A percentile compares a stretch with the other conserved stretches of the same genome.
Conservation (phyloP, 75 land plant genomes). For the Selaginella moellendorffii region DNA sequence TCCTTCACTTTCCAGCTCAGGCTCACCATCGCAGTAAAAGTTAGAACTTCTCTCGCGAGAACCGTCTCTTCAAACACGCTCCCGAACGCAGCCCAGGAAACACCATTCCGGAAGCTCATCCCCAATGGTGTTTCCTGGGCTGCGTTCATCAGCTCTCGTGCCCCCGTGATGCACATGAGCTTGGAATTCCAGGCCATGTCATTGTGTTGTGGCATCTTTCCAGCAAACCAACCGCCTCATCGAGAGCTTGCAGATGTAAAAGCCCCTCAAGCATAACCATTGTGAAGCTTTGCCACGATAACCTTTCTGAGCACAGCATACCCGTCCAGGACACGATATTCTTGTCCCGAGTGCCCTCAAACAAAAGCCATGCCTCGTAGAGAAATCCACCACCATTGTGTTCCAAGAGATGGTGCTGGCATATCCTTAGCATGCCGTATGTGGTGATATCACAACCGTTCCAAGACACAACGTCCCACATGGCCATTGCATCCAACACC, state of each 20-base stretch:
- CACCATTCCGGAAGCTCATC: not conserved
- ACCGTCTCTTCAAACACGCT: not conserved
- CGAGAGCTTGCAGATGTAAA: not conserved
- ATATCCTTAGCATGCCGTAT: not conserved
- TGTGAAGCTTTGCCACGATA: not conserved
- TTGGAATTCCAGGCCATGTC: not conserved
- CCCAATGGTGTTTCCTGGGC: not conserved
- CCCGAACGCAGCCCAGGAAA: not conserved
- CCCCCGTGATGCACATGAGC: not conserved
- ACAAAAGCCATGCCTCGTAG: not conserved
- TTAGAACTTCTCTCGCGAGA: not conserved
- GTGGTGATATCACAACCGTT: slow-evolving; percentile 11
- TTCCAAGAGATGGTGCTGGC: not conserved
- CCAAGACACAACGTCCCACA: slow-evolving; percentile 11
- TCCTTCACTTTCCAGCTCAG: not conserved
- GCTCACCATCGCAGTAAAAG: not conserved
- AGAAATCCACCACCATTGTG: not conserved
- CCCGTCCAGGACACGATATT: not conserved
- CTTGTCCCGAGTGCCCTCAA: not conserved
- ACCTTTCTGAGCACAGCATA: not conserved
- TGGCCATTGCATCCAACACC: slow-evolving; percentile 2
- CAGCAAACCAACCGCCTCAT: not conserved
- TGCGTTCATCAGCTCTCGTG: not conserved
- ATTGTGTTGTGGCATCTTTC: not conserved
- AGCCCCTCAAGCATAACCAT: not conserved